phyloP scores from a whole-genome alignment of 306 rosid genomes.

The Fragaria iinumae region DNA sequence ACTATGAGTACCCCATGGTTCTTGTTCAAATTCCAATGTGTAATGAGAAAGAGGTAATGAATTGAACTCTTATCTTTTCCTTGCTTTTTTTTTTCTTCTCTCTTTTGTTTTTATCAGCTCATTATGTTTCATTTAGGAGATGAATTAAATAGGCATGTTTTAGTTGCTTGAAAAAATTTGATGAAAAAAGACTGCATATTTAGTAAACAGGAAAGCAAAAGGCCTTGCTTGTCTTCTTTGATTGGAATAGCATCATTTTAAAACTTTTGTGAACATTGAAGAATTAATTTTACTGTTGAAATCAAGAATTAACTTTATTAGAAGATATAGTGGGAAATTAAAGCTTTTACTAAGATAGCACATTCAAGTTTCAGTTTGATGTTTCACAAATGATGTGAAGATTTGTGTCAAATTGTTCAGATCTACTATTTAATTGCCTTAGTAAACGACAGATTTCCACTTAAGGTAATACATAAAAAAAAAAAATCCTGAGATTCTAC shows the following conservation, averaged over 20 bases:
- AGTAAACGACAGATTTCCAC: not conserved
- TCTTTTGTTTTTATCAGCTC: not conserved
- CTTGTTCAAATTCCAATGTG: conserved; percentile 95
- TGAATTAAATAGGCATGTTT: too few relatives aligned
- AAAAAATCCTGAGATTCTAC: conserved; percentile 12
- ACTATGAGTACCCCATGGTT: conserved; percentile 72
- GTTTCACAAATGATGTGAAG: not conserved
- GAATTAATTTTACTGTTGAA: not conserved
- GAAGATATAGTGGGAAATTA: not conserved
- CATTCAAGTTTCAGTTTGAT: not conserved
- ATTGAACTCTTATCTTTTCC: conserved; percentile 13
- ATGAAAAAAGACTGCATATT: conserved; percentile 2
- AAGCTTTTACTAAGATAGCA: not conserved
- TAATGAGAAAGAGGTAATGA: conserved; percentile 83
- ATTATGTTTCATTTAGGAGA: not conserved
- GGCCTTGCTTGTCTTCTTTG: conserved; percentile 8
- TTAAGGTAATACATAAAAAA: conserved; percentile 6
- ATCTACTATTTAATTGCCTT: not conserved
- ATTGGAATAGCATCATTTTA: not conserved
- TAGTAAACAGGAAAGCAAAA: not conserved
- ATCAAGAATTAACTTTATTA: not conserved
- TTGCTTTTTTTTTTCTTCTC: not conserved
- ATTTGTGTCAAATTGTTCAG: conserved; percentile 10
- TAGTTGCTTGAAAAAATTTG: not conserved
- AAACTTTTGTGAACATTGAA: not conserved